Base-by-base conservation (phyloP, 1,139 yeast genomes). In the Hemisphaericaspora xylofermentans region DNA sequence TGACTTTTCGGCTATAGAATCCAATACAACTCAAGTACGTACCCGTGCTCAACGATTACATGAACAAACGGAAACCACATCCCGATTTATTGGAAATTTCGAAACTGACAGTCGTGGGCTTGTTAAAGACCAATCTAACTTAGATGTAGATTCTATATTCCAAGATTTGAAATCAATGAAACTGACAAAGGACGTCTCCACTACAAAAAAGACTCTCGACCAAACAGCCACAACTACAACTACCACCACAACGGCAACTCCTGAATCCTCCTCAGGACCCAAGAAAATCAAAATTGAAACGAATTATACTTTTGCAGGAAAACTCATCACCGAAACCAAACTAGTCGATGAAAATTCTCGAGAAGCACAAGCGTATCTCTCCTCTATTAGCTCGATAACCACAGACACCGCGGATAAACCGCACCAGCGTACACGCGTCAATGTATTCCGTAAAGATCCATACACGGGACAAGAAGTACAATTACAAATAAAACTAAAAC, bases 301-400 rank as follows among this genome's bases (percentile, higher is more conserved):
- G 42, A 78, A 83, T 6, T 91, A 88, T 58, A 84, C 87, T 41
- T 93, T 89, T 71, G 98, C 98, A 0, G 98, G 98, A 2, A 85
- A 85, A 51, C 71, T 80, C 5, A 74, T 86, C 4, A 78, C 84
- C 0, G 96, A 89, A 54, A 82, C 84, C 43, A 88, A 86, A 59
- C 69, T 75, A 57, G 97, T 93, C 2, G 84, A 80, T 40, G 76
- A 76, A 8, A 73, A 80, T 41, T 85, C 96, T 3, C 95, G 93
- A 6, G 96, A 87, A 59, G 98, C 95, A 1, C 80, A 79, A 46
- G 96, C 93, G 13, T 89, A 83, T 54, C 61, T 85, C 40, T 80
- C 79, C 49, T 80, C 84, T 2, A 64, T 77, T 1, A 72, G 70
- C 29, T 54, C 60, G 1, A 46, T 68, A 12, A 50, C 48, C 7